Base-by-base conservation (phyloP, 23 red algal species). In the Gracilaria vermiculophylla region DNA sequence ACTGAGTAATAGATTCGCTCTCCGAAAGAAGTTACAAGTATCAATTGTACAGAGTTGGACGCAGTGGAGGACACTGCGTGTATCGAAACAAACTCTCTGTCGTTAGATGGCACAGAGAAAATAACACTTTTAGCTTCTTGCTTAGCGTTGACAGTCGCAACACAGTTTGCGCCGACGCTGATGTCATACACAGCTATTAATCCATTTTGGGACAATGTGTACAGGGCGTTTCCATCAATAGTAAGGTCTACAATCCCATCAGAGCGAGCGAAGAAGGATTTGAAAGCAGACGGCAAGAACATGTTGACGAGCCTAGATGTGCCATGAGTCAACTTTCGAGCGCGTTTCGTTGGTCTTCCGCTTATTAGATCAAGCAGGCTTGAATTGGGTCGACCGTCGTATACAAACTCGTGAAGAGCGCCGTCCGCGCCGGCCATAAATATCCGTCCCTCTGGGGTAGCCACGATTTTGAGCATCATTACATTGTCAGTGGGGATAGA, bases 391-490 rank as follows among this genome's bases (percentile, higher is more conserved):
- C 54, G 35, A 36, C 51, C 10, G 58, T 85, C 60, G 56, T 97
- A 97, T 1, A 92, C 94, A 51, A 97, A 88, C 56, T 97, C 89
- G 43, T 97, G 91, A 28, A 97, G 82, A 48, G 60, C 69, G 23
- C 94, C 94, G 85, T 97, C 94, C 7, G 80, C 69, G 12, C 94
- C 94, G n/a, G 83, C 89, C 82, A 97, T 78, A 62, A 97, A 97
- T 62, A 97, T 85, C 44, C 94, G 85, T 16, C 94, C 94, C 39
- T 92, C 88, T 37, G 65, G 44, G 16, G 83, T 82, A 37, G 88
- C 78, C 21, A 77, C 53, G 36, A 97, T 85, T 36, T 87, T 92
- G 48, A 97, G 86, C 94, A 97, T 91, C 36, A 77, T 77, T 4
- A 97, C 64, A 39, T 76, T 81, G 44, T 97, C 94, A 0, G 94